Evolutionary conservation across 2,329 filamentous ascomycete species (phyloP), one percentile per base, ranked within the genome.

Genomic region (Colletotrichum kahawae): DNA sequence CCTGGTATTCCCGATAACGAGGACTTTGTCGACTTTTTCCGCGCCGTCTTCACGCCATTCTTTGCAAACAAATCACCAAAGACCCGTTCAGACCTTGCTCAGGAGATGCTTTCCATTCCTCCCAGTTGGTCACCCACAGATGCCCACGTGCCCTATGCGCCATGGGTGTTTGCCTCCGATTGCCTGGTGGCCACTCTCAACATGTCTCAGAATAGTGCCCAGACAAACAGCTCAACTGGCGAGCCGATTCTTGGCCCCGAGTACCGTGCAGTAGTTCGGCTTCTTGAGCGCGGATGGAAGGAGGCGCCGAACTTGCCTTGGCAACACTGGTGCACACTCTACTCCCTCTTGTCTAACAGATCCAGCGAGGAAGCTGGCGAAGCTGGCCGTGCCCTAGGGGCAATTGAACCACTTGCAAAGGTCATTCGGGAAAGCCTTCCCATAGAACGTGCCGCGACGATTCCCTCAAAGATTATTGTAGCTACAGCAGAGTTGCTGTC

Each of bases 371-470:
- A 95, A 77, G 90, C 90, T 67, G 94, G 95, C 4, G 92, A 95
- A 76, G 90, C 90, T 18, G 93, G 92, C 7, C 88, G 93, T 54
- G 90, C 92, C 7, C 86, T 94, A 65, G 89, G 90, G 29, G 88
- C 95, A 2, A 86, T 96, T 51, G 95, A 97, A 76, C 93, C 93
- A 2, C 79, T 97, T 5, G 91, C 94, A 1, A 92, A 90, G 78
- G 79, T 83, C 2, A 78, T 93, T 6, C 79, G 86, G 48, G 87
- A 88, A 70, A 83, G 78, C 76, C 78, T 81, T 2, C 66, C 79
- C 31, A 74, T 77, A 27, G 75, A 80, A 36, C 67, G 77, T 21
- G 21, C 74, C 4, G 74, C 78, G 5, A 62, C 73, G 4, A 54
- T 80, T 9, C 69, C 79, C 4, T 33, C 80, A 6, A 85, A 80